phyloP scores from a whole-genome alignment of 352 stramenopile species.

The Globisporangium nodosum region DNA sequence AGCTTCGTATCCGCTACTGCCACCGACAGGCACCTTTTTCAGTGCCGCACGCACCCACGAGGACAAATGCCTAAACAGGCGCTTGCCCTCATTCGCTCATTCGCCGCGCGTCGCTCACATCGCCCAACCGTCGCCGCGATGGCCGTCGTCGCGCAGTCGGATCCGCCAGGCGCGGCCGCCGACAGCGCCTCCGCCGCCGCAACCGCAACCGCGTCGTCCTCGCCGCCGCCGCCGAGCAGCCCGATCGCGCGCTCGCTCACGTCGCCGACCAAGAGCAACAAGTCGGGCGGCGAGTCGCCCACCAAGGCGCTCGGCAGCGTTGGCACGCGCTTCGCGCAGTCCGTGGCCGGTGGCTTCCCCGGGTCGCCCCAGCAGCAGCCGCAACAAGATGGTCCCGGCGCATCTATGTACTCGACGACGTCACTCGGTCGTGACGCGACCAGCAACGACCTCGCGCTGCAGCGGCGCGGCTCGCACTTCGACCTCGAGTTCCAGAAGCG shows the following conservation, averaged over 20 bases:
- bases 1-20: background rate
- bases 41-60: background rate
- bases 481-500: slow-evolving; percentile 41
- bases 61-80: background rate
- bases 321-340: slow-evolving; percentile 4
- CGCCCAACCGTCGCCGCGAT: background rate
- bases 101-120: background rate
- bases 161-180: background rate
- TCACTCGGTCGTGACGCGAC: slow-evolving; percentile 6
- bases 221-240: background rate
- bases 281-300: slow-evolving; percentile 2
- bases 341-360: background rate
- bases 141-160: background rate
- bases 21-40: background rate
- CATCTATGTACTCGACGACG: slow-evolving; percentile 2
- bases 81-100: background rate
- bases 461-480: slow-evolving; percentile 18
- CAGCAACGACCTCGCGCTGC: slow-evolving; percentile 7
- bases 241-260: slow-evolving; percentile 9
- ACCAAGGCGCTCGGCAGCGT: background rate
- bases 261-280: slow-evolving; percentile 9
- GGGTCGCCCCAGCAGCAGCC: background rate
- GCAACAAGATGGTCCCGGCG: background rate
- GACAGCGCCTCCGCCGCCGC: background rate
- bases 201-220: background rate